These are phyloP conservation scores for Ophiostoma fasciatum DNA, from an alignment of 2,329 filamentous ascomycete species.

Conservation along the genomic window DNA sequence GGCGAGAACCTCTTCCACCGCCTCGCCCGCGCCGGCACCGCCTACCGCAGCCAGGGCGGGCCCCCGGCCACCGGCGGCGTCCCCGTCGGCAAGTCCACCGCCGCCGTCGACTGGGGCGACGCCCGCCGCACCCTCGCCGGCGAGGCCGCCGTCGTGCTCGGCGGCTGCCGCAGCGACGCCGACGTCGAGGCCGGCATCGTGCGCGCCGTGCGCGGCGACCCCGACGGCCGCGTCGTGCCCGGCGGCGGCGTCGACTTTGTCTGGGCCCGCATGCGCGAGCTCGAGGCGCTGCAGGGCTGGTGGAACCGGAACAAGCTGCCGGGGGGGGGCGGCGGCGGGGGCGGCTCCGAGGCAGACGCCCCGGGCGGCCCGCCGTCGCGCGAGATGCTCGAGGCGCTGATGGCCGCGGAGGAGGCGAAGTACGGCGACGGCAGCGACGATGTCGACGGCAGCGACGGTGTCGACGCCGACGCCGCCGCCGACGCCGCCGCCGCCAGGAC, in stretches of 20 bases:
- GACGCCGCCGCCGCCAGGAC: neutral
- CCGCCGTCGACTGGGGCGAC: conserved; percentile 82
- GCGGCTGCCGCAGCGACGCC: conserved; percentile 40
- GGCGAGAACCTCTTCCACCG: conserved; percentile 85
- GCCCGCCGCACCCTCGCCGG: conserved; percentile 44
- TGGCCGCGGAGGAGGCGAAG: conserved; percentile 7
- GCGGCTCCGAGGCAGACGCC: conserved; percentile 10
- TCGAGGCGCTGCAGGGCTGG: conserved; percentile 52
- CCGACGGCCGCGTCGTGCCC: conserved; percentile 40
- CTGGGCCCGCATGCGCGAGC: conserved; percentile 49
- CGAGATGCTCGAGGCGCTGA: conserved; percentile 10
- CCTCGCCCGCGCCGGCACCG: conserved; percentile 47
- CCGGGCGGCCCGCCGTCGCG: conserved; percentile 21
- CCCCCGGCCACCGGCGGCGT: conserved; percentile 39
- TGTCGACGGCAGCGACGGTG: too few species aligned
- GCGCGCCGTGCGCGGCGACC: conserved; percentile 44
- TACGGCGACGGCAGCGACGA: too few species aligned
- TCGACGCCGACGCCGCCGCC: neutral
- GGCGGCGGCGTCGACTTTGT: conserved; percentile 51
- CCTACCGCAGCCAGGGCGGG: conserved; percentile 47
- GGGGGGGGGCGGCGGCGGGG: conserved; percentile 18
- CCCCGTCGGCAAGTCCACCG: conserved; percentile 47
- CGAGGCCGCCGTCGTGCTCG: conserved; percentile 39
- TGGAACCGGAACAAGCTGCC: conserved; percentile 42
- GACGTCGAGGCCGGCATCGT: conserved; percentile 40